phyloP scores from a whole-genome alignment of 2,329 filamentous ascomycete genomes.

The Nemania diffusa region DNA sequence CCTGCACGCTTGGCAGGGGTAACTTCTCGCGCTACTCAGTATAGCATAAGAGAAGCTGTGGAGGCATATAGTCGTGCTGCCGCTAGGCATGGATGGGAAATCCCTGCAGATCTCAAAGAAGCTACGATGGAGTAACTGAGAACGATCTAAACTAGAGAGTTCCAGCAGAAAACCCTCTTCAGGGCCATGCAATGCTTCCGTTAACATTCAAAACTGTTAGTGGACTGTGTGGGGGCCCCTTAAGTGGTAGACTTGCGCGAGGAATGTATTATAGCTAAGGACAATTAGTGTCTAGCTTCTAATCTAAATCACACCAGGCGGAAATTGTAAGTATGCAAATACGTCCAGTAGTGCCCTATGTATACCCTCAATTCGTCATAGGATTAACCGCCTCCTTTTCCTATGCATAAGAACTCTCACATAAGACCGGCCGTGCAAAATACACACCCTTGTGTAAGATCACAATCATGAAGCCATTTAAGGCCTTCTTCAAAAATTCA shows the following conservation, averaged over 20 bases:
- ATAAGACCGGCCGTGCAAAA: not conserved
- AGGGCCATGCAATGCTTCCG: too few species aligned
- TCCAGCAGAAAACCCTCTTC: not conserved
- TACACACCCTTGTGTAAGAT: not conserved
- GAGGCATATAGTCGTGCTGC: constrained; percentile 79
- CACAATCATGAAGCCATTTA: too few species aligned
- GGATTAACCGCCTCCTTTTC: too few species aligned
- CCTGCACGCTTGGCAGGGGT: constrained; percentile 73
- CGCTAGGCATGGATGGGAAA: constrained; percentile 74
- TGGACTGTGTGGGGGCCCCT: not conserved
- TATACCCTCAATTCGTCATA: too few species aligned
- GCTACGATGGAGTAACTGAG: not conserved
- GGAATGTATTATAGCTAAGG: not conserved
- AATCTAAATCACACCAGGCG: not conserved
- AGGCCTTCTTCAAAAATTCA: constrained; percentile 47
- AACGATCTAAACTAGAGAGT: not conserved
- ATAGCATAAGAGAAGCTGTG: constrained; percentile 75
- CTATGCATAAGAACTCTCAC: too few species aligned
- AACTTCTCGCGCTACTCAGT: constrained; percentile 57
- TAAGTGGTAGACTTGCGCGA: not conserved
- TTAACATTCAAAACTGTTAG: too few species aligned
- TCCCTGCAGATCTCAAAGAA: constrained; percentile 70
- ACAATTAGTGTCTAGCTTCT: not conserved
- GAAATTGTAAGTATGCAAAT: too few species aligned
- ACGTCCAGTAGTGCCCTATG: too few species aligned